These are phyloP conservation scores for Erythrophleum fordii DNA, from an alignment of 306 rosid genomes.

Conservation along the genomic window DNA sequence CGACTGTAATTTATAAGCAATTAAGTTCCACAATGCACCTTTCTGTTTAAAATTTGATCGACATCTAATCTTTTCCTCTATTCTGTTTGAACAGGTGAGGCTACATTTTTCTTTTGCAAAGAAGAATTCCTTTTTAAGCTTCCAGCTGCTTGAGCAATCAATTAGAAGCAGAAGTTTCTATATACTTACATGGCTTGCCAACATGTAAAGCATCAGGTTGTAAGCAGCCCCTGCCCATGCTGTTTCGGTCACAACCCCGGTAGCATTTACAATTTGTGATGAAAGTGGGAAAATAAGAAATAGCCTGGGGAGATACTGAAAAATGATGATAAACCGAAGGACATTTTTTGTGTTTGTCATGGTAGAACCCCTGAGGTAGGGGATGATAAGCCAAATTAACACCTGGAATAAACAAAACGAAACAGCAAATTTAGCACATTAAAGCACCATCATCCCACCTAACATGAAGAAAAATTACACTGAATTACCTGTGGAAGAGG, in stretches of 20 bases:
- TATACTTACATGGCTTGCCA: constrained; percentile 96
- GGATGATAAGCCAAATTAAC: constrained; percentile 86
- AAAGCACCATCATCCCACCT: background rate
- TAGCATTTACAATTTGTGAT: constrained; percentile 80
- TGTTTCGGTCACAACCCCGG: constrained; percentile 88
- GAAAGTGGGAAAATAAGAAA: constrained; percentile 86
- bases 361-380: constrained; percentile 80
- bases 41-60: constrained; percentile 1
- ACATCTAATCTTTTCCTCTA: background rate
- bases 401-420: constrained; percentile 56
- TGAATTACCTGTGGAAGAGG: constrained; percentile 58
- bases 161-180: constrained; percentile 10
- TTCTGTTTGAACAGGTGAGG: background rate
- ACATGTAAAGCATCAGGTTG: constrained; percentile 87
- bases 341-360: constrained; percentile 82
- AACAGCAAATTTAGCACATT: background rate
- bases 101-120: constrained; percentile 5
- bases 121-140: background rate
- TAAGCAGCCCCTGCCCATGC: constrained; percentile 99
- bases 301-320: constrained; percentile 85
- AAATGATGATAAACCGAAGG: constrained; percentile 75
- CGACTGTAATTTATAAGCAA: background rate
- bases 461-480: background rate
- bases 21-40: background rate
- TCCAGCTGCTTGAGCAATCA: constrained; percentile 7